Percentiles rank a stretch among this genome's conserved stretches.
Conservation (phyloP, 2,329 filamentous ascomycete species). For the Fusarium sp. region DNA sequence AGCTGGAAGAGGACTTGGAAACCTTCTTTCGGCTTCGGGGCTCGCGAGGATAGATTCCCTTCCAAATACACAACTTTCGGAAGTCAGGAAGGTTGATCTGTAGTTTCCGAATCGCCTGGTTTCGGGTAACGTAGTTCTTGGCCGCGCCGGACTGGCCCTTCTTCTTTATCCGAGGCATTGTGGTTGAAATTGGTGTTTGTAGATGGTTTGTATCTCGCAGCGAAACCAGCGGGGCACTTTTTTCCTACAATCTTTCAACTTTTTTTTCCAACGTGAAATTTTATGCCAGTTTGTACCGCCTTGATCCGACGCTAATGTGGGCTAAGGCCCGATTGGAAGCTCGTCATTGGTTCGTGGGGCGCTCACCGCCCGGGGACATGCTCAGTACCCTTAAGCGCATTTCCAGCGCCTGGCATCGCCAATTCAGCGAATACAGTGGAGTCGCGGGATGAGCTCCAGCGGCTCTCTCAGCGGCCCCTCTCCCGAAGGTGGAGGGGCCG, state of each 20-base stretch:
- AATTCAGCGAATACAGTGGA: conserved; percentile 30
- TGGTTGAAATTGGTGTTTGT: conserved; percentile 35
- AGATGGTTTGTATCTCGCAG: conserved; percentile 35
- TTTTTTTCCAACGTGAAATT: conserved; percentile 49
- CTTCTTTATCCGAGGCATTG: conserved; percentile 85
- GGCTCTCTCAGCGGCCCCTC: conserved; percentile 39
- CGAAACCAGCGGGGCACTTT: conserved; percentile 50
- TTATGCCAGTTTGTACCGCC: conserved; percentile 51
- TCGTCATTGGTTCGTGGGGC: conserved; percentile 7
- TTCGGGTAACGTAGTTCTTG: conserved; percentile 98
- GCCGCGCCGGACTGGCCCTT: conserved; percentile 92
- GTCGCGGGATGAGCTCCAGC: conserved; percentile 24
- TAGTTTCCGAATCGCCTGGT: conserved; percentile 96
- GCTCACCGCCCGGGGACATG: conserved; percentile 23
- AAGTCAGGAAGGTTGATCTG: conserved; percentile 98
- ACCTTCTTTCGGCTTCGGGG: conserved; percentile 97
- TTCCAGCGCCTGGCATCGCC: conserved; percentile 24
- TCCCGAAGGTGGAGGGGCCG: conserved; percentile 34
- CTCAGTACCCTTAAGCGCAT: conserved; percentile 17
- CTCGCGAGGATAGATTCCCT: conserved; percentile 98
- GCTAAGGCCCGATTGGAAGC: neutral
- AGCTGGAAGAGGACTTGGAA: conserved; percentile 87
- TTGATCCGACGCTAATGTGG: conserved; percentile 7
- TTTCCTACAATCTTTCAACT: conserved; percentile 48
- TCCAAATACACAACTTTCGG: conserved; percentile 98